phyloP scores from a whole-genome alignment of 148 eudicot species.

The Camellia sinensis region DNA sequence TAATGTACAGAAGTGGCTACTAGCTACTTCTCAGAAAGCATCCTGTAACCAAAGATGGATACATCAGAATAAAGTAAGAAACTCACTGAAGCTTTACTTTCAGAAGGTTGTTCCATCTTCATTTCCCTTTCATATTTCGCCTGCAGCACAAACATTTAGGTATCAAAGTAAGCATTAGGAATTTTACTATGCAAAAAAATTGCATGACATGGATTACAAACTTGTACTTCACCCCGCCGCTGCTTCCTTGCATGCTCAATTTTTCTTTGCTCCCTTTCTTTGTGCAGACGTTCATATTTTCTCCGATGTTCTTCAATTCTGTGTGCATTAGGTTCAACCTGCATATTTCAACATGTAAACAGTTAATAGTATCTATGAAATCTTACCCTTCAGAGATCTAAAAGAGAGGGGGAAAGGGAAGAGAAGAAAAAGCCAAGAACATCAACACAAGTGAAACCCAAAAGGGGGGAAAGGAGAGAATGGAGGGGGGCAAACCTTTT shows the following conservation, averaged over 20 bases:
- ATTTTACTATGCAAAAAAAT: neutral
- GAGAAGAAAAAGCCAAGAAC: neutral
- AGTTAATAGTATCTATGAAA: neutral
- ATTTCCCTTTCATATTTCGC: neutral
- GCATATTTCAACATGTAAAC: slow-evolving; percentile 14
- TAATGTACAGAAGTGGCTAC: neutral
- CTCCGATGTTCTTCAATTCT: slow-evolving; percentile 62
- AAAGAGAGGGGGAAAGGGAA: neutral
- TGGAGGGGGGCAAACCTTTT: slow-evolving; percentile 35
- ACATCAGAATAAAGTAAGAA: neutral
- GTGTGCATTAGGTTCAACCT: slow-evolving; percentile 70
- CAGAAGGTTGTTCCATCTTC: slow-evolving; percentile 3
- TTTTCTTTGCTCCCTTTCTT: slow-evolving; percentile 44
- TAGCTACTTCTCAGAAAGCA: neutral
- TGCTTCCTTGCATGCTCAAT: slow-evolving; percentile 40
- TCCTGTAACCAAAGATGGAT: neutral
- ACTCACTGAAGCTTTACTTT: slow-evolving; percentile 1
- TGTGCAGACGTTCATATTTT: slow-evolving; percentile 55
- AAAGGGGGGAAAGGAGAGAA: neutral
- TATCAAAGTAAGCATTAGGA: neutral
- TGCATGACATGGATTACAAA: slow-evolving; percentile 7
- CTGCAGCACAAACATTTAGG: slow-evolving; percentile 6
- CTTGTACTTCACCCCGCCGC: slow-evolving; percentile 38
- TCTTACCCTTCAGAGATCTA: neutral
- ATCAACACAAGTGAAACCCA: neutral